Conservation (phyloP, 345 rosid species). For the Camelina hispida region DNA sequence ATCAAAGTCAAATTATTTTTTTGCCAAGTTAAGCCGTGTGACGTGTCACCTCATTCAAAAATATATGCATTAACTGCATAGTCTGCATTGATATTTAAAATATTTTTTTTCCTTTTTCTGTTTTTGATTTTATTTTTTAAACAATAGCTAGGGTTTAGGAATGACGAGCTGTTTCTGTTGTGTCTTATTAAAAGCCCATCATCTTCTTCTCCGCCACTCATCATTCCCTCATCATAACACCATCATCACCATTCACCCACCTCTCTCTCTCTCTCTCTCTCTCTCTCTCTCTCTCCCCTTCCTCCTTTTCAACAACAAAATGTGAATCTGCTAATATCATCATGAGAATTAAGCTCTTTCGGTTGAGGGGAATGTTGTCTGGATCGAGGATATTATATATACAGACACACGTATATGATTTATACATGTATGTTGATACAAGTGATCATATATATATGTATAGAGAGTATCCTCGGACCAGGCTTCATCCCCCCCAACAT, state of each 20-base stretch:
- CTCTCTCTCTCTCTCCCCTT: slow-evolving; percentile 40
- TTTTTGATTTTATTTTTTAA: neutral
- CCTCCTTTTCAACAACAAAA: slow-evolving; percentile 41
- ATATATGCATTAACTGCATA: slow-evolving; percentile 24
- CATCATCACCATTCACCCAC: slow-evolving; percentile 45
- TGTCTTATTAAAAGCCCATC: slow-evolving; percentile 45
- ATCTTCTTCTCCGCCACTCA: slow-evolving; percentile 45
- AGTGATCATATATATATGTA: slow-evolving; percentile 3
- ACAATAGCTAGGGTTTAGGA: slow-evolving; percentile 48
- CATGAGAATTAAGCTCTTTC: slow-evolving; percentile 48
- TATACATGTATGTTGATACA: slow-evolving; percentile 1
- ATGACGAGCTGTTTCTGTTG: slow-evolving; percentile 32
- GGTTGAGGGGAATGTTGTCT: slow-evolving; percentile 69
- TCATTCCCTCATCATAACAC: slow-evolving; percentile 52
- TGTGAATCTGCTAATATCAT: slow-evolving; percentile 21
- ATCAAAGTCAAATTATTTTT: neutral
- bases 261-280: slow-evolving; percentile 36
- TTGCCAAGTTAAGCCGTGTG: slow-evolving; percentile 6
- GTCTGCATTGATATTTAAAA: too few species aligned
- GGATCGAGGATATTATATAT: slow-evolving; percentile 54
- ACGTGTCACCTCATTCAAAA: slow-evolving; percentile 33
- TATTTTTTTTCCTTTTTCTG: neutral
- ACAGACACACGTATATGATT: neutral
- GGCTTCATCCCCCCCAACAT: slow-evolving; percentile 87
- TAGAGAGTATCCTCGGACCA: slow-evolving; percentile 66